Evolutionary conservation across 1,284 basidiomycete species (phyloP).

Genomic region (Flammula alnicola): DNA sequence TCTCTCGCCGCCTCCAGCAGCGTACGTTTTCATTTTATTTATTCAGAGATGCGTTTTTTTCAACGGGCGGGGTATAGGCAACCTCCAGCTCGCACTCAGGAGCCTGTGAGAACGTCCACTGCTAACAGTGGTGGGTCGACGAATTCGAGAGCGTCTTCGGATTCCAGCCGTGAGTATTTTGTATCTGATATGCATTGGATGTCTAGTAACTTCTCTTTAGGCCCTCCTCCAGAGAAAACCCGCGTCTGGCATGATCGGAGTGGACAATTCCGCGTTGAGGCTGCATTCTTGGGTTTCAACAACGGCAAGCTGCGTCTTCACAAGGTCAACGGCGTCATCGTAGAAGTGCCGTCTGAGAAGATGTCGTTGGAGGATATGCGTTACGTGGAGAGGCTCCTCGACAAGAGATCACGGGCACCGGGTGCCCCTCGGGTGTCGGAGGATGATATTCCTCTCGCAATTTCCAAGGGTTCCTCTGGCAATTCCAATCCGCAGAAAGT

Average conservation of each 20-base stretch:
- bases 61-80: constrained; percentile 27
- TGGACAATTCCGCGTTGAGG: constrained; percentile 97
- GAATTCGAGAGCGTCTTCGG: constrained; percentile 42
- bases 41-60: not conserved
- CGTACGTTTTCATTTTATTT: constrained; percentile 37
- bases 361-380: constrained; percentile 93
- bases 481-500: constrained; percentile 33
- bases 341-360: constrained; percentile 96
- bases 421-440: constrained; percentile 47
- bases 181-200: constrained; percentile 1
- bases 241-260: constrained; percentile 94
- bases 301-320: constrained; percentile 94
- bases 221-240: constrained; percentile 64
- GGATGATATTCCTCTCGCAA: constrained; percentile 79
- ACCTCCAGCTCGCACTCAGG: constrained; percentile 26
- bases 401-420: constrained; percentile 43
- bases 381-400: constrained; percentile 77
- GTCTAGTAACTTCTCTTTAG: constrained; percentile 35
- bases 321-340: constrained; percentile 97
- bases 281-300: constrained; percentile 90
- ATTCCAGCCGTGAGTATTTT: constrained; percentile 51
- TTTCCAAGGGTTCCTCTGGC: too few relatives aligned
- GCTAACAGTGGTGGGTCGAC: constrained; percentile 29
- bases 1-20: constrained; percentile 37
- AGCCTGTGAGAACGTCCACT: constrained; percentile 23